Evolutionary conservation across 176 grass and related monocot species (phyloP).

Genomic region (Chloris gayana): DNA sequence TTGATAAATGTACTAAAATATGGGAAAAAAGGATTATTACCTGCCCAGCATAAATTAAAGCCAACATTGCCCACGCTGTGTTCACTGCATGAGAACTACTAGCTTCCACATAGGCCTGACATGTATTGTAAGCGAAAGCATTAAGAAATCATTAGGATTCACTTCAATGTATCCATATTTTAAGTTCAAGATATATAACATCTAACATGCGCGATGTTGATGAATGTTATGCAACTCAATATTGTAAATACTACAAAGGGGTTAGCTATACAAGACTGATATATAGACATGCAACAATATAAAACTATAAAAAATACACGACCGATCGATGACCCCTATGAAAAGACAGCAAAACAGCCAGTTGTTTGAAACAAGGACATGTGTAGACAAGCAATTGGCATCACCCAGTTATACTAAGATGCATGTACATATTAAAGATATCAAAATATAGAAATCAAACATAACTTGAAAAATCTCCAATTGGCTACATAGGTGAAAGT

Average conservation of each 20-base stretch:
- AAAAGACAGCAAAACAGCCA: not conserved
- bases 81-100: slow-evolving; percentile 58
- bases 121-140: not conserved
- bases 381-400: not conserved
- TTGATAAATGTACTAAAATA: not conserved
- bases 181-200: not conserved
- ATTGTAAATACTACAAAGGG: not conserved
- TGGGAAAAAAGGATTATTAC: slow-evolving; percentile 11
- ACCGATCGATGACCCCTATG: not conserved
- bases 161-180: not conserved
- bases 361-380: too few species aligned
- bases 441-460: slow-evolving; percentile 3
- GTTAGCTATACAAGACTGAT: not conserved
- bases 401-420: not conserved
- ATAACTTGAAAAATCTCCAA: not conserved
- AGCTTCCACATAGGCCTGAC: slow-evolving; percentile 19
- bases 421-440: not conserved
- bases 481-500: not conserved
- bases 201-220: not conserved
- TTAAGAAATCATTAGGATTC: slow-evolving; percentile 22
- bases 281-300: not conserved
- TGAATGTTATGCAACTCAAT: not conserved
- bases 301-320: not conserved
- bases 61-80: slow-evolving; percentile 74
- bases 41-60: slow-evolving; percentile 72